Conservation (phyloP, 306 rosid genomes). For the Geum urbanum region DNA sequence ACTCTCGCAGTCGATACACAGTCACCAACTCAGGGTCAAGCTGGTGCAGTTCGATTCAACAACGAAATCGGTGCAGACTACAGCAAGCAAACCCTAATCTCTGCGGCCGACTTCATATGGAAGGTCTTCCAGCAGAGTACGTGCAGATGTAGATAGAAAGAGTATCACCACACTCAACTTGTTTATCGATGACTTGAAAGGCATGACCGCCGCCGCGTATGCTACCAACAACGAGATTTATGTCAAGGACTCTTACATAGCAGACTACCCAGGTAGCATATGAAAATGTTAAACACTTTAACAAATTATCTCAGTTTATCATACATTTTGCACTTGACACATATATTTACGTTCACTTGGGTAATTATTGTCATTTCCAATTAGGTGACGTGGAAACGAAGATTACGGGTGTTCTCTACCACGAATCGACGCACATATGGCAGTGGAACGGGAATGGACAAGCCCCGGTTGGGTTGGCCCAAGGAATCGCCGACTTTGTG, state of each 20-base stretch:
- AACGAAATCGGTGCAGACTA: conserved; percentile 27
- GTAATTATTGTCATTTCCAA: background rate
- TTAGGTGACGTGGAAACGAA: conserved; percentile 38
- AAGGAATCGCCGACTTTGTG: conserved; percentile 44
- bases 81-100: conserved; percentile 21
- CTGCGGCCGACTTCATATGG: conserved; percentile 35
- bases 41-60: conserved; percentile 28
- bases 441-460: conserved; percentile 56
- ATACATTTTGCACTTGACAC: background rate
- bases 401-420: conserved; percentile 48
- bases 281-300: background rate
- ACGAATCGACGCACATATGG: conserved; percentile 51
- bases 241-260: conserved; percentile 29
- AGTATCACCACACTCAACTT: conserved; percentile 10
- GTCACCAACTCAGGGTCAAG: conserved; percentile 23
- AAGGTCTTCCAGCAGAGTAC: conserved; percentile 27
- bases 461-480: conserved; percentile 26
- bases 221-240: conserved; percentile 17
- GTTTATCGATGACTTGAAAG: conserved; percentile 28
- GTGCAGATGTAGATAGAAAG: background rate
- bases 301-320: background rate
- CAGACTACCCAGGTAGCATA: conserved; percentile 2
- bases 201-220: conserved; percentile 8
- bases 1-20: conserved; percentile 21
- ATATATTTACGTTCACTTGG: background rate